Conservation (phyloP, 1,284 basidiomycete species). For the Lentinula novae-zelandiae region DNA sequence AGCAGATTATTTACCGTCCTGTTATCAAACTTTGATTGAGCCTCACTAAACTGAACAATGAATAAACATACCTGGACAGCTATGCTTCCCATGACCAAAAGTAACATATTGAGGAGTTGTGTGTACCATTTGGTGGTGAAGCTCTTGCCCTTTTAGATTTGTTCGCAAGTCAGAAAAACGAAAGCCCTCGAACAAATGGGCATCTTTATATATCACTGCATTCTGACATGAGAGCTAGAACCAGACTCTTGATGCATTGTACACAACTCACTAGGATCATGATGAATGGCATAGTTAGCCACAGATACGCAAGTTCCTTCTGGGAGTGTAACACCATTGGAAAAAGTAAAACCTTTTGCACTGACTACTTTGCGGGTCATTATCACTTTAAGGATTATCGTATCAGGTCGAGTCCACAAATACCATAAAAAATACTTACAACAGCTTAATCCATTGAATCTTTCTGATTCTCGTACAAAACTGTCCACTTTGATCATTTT, state of each 20-base stretch:
- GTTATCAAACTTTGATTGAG: too few relatives aligned
- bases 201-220: conserved; percentile 15
- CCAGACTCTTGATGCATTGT: too few relatives aligned
- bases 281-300: conserved; percentile 17
- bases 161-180: conserved; percentile 18
- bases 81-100: conserved; percentile 26
- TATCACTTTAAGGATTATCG: conserved; percentile 9
- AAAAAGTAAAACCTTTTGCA: conserved; percentile 22
- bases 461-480: conserved; percentile 32
- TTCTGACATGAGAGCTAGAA: background rate
- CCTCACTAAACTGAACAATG: conserved; percentile 25
- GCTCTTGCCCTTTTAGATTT: conserved; percentile 14
- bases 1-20: too few relatives aligned
- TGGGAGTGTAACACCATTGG: conserved; percentile 23
- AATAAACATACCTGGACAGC: background rate
- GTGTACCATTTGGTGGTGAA: conserved; percentile 11
- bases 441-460: conserved; percentile 24
- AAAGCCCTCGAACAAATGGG: conserved; percentile 18
- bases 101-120: conserved; percentile 12
- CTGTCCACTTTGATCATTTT: conserved; percentile 37
- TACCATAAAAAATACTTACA: conserved; percentile 18
- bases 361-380: conserved; percentile 18
- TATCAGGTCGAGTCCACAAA: too few relatives aligned
- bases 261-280: conserved; percentile 19
- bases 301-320: conserved; percentile 18